Base-by-base conservation (phyloP, 208 protist genomes). In the Trypanosoma boissoni region DNA sequence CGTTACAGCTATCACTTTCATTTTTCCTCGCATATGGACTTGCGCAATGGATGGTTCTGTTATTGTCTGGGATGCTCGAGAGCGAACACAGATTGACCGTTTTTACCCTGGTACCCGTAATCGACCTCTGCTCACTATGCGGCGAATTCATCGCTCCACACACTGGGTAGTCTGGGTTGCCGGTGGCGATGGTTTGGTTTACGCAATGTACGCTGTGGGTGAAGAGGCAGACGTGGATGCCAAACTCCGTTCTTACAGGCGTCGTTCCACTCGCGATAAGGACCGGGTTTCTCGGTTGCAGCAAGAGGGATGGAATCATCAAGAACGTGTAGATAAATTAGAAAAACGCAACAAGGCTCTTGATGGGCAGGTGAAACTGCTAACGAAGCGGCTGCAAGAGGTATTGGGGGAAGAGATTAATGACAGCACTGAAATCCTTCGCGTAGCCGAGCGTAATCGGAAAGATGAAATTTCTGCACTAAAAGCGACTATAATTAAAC, bases 1-100 rank as follows among this genome's bases (percentile, higher is more conserved):
- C 18, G 60, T 91, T 3, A 72, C 74, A 6, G 56, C 76, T 20
- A 46, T 91, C 58, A 64, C 63, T 37, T 63, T 67, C 53, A 59
- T 91, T 29, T 76, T 58, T 23, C 72, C 82, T 32, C 75, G 68
- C 36, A 74, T 93, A 53, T 93, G 82, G 86, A 81, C 65, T 36
- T 77, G 83, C 51, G 79, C 66, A 50, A 87, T 86, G 69, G 76
- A 86, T 55, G 77, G 80, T 51, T 70, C 50, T 24, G 64, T 92
- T 24, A 64, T 81, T 59, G 51, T 68, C 3, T 68, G 62, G 62
- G 53, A 68, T 41, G 28, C 44, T 2, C 43, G 32, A 27, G 53
- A 61, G 9, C 12, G 26, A n/a, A 0, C 12, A 8, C 28, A 42
- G 4, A 7, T 68, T 16, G 43, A 46, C 20, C 62, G 53, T 12